Base-by-base conservation (phyloP, 148 eudicot genomes). In the Rhododendron griersonianum region DNA sequence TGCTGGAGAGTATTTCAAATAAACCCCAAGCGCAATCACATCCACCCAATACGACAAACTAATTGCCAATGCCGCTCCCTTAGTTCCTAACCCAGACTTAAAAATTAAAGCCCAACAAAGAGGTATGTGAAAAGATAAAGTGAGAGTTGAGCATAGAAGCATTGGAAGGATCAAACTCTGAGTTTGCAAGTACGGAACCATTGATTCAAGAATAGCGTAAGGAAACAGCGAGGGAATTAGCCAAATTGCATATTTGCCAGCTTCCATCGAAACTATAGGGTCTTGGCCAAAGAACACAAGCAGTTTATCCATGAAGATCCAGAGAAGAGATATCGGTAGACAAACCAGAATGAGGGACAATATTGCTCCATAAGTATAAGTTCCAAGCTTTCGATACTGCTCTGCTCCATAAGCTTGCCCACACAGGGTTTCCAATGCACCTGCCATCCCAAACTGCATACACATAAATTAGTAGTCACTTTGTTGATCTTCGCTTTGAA, bases 351-450 rank as follows among this genome's bases (percentile, higher is more conserved):
- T 39, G 44, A 39, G 44, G 44, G 44, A 39, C 44, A 39, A 5
- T 39, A 39, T 39, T 5, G 44, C 6, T 39, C 44, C 44, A 39
- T 39, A 5, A 39, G 44, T 39, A 39, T 5, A 39, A 39, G 44
- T 39, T 39, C 7, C 44, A 0, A 39, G 44, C 44, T 39, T 39
- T 39, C 6, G 0, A 39, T 39, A 39, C 44, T 39, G 44, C 93
- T 93, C 44, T 39, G 7, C 6, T 39, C 44, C 44, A 71, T 90
- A 90, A 8, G 93, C 92, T 90, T 92, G 94, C 25, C 93, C 94
- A 81, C 93, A 89, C 19, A 91, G 83, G 11, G 94, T 92, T 33
- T 92, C 94, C 83, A 92, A 85, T 5, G 89, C 93, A 45, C 94
- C 71, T 28, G 90, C 6, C 44, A 39, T 39, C 44, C 44, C 44